Evolutionary conservation across 1,139 yeast species (phyloP).

Genomic region (Suhomyces bokatorum): DNA sequence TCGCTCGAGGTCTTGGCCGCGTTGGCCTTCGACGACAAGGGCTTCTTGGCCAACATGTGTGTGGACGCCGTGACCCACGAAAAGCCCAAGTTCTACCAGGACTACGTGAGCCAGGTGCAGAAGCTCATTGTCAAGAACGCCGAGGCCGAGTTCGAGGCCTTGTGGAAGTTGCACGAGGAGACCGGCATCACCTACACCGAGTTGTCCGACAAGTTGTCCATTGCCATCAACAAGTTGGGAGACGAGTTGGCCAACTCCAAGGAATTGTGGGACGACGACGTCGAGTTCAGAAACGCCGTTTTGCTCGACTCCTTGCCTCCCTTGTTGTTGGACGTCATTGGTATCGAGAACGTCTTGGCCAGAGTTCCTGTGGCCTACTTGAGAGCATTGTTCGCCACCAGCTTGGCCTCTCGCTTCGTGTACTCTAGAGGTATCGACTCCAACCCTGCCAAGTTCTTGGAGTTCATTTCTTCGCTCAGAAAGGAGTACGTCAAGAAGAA

Average conservation of each 20-base stretch:
- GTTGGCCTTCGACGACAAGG: slow-evolving; percentile 83
- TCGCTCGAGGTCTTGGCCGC: slow-evolving; percentile 95
- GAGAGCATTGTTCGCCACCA: slow-evolving; percentile 88
- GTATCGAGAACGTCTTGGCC: slow-evolving; percentile 67
- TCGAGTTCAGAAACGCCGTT: slow-evolving; percentile 72
- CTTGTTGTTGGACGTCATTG: slow-evolving; percentile 67
- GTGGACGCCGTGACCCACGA: slow-evolving; percentile 52
- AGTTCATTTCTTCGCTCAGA: slow-evolving; percentile 55
- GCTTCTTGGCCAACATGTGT: slow-evolving; percentile 76
- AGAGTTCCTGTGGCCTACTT: slow-evolving; percentile 89
- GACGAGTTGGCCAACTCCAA: slow-evolving; percentile 84
- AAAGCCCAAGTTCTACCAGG: slow-evolving; percentile 73
- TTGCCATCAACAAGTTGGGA: slow-evolving; percentile 82
- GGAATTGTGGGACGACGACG: slow-evolving; percentile 84
- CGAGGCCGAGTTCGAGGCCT: slow-evolving; percentile 75
- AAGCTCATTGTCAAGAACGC: slow-evolving; percentile 75
- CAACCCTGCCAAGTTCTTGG: slow-evolving; percentile 81
- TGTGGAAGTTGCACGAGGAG: slow-evolving; percentile 73
- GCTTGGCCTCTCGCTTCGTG: slow-evolving; percentile 84
- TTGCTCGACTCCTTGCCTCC: slow-evolving; percentile 79
- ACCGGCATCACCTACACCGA: slow-evolving; percentile 75
- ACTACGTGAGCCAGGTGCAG: slow-evolving; percentile 85
- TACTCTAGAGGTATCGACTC: slow-evolving; percentile 83
- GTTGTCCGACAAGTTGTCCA: slow-evolving; percentile 81
- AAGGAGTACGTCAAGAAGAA: slow-evolving; percentile 38